These are phyloP conservation scores for Nannochloropsis granulata DNA, from an alignment of 108 stramenopile genomes.

Conservation along the genomic window DNA sequence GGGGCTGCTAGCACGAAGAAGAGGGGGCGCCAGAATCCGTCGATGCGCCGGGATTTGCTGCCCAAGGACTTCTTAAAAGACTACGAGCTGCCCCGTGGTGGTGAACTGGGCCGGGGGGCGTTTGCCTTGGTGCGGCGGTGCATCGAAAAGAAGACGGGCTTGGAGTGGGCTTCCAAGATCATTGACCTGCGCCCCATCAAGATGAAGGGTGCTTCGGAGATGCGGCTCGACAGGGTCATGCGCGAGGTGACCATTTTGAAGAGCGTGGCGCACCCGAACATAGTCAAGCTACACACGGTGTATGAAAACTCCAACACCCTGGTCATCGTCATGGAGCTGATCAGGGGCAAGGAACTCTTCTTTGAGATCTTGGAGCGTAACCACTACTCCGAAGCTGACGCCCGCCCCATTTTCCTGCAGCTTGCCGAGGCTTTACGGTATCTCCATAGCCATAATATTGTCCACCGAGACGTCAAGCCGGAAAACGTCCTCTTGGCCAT, in stretches of 20 bases:
- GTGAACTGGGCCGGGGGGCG: constrained; percentile 76
- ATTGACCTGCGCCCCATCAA: constrained; percentile 60
- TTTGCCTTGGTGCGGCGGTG: constrained; percentile 67
- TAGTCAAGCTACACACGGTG: constrained; percentile 52
- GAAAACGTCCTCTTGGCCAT: constrained; percentile 50
- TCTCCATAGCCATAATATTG: constrained; percentile 55
- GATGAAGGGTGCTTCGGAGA: constrained; percentile 59
- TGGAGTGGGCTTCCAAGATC: constrained; percentile 70
- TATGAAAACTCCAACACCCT: constrained; percentile 48
- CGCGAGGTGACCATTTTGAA: constrained; percentile 53
- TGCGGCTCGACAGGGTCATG: constrained; percentile 73
- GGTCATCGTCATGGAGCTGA: constrained; percentile 54
- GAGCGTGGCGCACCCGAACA: constrained; percentile 44
- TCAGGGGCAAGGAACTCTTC: constrained; percentile 53
- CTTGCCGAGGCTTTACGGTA: constrained; percentile 49
- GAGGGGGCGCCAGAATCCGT: background rate
- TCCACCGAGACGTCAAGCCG: constrained; percentile 70
- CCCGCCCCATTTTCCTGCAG: constrained; percentile 44
- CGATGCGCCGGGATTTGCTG: background rate
- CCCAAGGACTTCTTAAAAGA: constrained; percentile 41
- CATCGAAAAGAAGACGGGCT: constrained; percentile 36
- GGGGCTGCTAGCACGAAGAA: background rate
- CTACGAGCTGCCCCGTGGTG: constrained; percentile 56
- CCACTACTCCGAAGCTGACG: constrained; percentile 41
- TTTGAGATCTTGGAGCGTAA: constrained; percentile 37